phyloP scores from a whole-genome alignment of 2,329 filamentous ascomycete genomes.

The Diplodia corticola region DNA sequence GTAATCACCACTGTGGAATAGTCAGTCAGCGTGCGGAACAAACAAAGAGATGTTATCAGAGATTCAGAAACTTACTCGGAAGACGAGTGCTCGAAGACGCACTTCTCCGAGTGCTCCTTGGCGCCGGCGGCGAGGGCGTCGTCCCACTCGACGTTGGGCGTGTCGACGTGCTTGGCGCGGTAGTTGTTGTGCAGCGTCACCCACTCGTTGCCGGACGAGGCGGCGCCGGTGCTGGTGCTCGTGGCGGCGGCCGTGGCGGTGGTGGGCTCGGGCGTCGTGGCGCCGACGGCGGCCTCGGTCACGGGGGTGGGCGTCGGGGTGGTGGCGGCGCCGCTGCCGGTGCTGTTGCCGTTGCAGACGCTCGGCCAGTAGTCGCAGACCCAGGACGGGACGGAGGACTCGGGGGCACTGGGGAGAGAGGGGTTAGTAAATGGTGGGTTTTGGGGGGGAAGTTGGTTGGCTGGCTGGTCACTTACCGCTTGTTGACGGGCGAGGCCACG shows the following conservation, averaged over 20 bases:
- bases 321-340: neutral
- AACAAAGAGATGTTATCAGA: neutral
- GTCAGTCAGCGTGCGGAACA: too few relatives aligned
- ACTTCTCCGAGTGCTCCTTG: slow-evolving; percentile 71
- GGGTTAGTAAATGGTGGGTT: neutral
- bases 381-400: neutral
- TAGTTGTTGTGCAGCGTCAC: slow-evolving; percentile 67
- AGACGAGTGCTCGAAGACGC: slow-evolving; percentile 68
- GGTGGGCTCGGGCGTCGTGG: neutral
- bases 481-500: neutral
- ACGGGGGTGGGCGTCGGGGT: neutral
- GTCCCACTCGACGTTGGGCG: slow-evolving; percentile 66
- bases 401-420: neutral
- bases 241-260: neutral
- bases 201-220: neutral
- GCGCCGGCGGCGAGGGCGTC: slow-evolving; percentile 54
- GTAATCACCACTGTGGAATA: slow-evolving; percentile 59
- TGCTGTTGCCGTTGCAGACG: neutral
- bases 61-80: slow-evolving; percentile 40
- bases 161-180: slow-evolving; percentile 76
- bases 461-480: neutral
- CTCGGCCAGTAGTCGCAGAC: neutral
- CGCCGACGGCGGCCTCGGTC: neutral
- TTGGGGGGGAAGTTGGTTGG: too few relatives aligned
- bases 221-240: neutral